Evolutionary conservation across 2,329 filamentous ascomycete species (phyloP).

Genomic region (Talaromyces piceae): DNA sequence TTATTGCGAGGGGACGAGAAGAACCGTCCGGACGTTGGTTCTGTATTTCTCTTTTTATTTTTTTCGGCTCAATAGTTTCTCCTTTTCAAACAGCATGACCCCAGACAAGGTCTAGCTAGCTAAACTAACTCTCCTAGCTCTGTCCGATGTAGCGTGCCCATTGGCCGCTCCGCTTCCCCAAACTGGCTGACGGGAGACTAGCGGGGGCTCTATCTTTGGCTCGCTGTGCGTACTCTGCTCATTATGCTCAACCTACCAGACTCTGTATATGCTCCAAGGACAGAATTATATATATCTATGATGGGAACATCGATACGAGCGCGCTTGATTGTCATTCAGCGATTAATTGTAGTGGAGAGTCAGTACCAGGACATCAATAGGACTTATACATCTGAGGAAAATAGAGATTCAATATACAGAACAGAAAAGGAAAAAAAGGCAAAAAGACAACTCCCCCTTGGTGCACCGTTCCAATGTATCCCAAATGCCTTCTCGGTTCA

Average conservation of each 20-base stretch:
- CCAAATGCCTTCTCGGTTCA: slow-evolving; percentile 11
- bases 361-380: slow-evolving; percentile 4
- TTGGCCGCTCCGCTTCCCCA: too few species aligned
- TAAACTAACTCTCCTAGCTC: too few species aligned
- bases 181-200: too few species aligned
- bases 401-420: slow-evolving; percentile 10
- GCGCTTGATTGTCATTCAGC: not conserved
- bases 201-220: not conserved
- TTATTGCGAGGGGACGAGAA: too few species aligned
- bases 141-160: too few species aligned
- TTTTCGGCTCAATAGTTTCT: too few species aligned
- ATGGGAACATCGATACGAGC: not conserved
- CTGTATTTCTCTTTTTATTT: too few species aligned
- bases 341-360: slow-evolving; percentile 8
- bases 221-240: too few species aligned
- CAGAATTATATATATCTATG: not conserved
- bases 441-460: slow-evolving; percentile 12
- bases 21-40: too few species aligned
- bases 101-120: too few species aligned
- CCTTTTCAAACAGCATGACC: too few species aligned
- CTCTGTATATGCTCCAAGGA: not conserved
- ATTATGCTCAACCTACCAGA: too few species aligned
- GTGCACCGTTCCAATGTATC: slow-evolving; percentile 10
- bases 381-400: slow-evolving; percentile 4
- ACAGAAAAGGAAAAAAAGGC: slow-evolving; percentile 6